phyloP scores from a whole-genome alignment of 78 protist species.

The Dictyostelium brefeldianum region DNA sequence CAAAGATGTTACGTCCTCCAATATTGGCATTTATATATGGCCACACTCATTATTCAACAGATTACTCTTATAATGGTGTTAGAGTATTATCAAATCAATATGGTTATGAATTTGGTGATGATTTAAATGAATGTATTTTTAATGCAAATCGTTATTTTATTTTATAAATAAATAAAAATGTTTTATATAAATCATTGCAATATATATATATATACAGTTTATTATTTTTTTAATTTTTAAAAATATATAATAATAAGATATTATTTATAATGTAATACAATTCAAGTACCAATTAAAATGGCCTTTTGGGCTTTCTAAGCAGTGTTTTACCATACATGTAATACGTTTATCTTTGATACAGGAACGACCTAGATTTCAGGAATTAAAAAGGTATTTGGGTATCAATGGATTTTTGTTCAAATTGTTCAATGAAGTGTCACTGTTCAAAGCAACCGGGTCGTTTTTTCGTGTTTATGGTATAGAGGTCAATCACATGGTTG shows the following conservation, averaged over 20 bases:
- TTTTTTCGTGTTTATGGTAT: too few species aligned
- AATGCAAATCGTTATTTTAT: slow-evolving; percentile 29
- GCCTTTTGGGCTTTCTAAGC: not conserved
- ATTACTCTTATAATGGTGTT: slow-evolving; percentile 16
- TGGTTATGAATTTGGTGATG: slow-evolving; percentile 38
- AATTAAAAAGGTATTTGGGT: slow-evolving; percentile 10
- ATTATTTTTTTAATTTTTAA: too few species aligned
- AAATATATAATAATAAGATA: too few species aligned
- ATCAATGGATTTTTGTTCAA: not conserved
- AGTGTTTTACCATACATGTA: slow-evolving; percentile 29
- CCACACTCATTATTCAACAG: slow-evolving; percentile 21
- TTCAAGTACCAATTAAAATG: not conserved
- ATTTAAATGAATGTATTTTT: not conserved
- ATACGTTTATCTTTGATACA: slow-evolving; percentile 11
- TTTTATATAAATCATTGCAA: too few species aligned
- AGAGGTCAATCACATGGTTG: too few species aligned
- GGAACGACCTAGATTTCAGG: not conserved
- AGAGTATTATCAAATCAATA: slow-evolving; percentile 18
- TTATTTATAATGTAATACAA: not conserved
- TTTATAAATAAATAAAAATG: too few species aligned
- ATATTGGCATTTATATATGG: slow-evolving; percentile 9
- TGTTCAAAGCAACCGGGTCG: too few species aligned
- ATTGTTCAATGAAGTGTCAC: not conserved
- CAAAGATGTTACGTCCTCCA: not conserved
- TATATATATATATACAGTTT: too few species aligned